These are phyloP conservation scores for Rhizopogon vulgaris DNA, from an alignment of 768 basidiomycete species.

Conservation along the genomic window DNA sequence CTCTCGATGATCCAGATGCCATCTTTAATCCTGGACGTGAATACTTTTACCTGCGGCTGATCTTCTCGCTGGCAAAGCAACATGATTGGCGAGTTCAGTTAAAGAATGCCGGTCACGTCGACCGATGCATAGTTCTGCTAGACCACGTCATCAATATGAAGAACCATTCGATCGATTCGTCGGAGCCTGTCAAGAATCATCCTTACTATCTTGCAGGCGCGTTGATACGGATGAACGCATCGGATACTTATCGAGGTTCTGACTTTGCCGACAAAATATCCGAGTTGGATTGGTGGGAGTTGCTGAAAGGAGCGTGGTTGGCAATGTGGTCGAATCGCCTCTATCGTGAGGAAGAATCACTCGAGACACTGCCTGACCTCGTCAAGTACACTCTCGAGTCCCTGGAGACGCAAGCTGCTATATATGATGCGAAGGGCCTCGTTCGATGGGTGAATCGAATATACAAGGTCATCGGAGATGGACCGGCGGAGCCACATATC, in stretches of 20 bases:
- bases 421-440: not conserved
- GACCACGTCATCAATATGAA: not conserved
- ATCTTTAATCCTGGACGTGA: not conserved
- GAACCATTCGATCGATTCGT: not conserved
- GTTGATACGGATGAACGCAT: not conserved
- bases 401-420: not conserved
- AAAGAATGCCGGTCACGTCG: not conserved
- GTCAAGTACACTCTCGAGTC: not conserved
- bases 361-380: not conserved
- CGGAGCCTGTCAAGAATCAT: not conserved
- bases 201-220: not conserved
- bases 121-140: not conserved
- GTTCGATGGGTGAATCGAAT: not conserved
- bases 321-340: not conserved
- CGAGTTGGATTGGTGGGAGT: not conserved
- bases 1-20: not conserved
- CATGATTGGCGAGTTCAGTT: not conserved
- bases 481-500: not conserved
- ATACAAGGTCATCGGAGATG: not conserved
- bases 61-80: not conserved
- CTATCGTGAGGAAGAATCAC: not conserved
- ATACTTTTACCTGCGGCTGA: not conserved
- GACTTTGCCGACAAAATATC: not conserved
- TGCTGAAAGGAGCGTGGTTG: conserved; percentile 1
- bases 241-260: not conserved